Evolutionary conservation across 1,284 basidiomycete species (phyloP), one percentile per base, ranked within the genome.

Genomic region (Ceratobasidium sp.): DNA sequence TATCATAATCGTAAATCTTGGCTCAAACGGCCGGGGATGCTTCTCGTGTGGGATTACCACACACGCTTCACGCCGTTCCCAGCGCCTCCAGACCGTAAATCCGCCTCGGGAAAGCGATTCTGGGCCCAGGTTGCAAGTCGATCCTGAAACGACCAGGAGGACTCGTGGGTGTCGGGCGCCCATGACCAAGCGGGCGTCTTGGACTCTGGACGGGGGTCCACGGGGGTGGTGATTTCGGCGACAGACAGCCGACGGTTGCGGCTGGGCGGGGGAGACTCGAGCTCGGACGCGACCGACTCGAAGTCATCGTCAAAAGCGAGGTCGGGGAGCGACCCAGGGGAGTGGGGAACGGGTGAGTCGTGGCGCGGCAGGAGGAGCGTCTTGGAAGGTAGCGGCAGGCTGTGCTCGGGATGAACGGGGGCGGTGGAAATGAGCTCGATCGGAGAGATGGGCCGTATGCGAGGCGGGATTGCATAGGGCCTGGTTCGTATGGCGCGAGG

Each of bases 51-150:
- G 2, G 67, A 70, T 70, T 53, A 70, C 67, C 67, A 70, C 34
- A 70, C 67, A n/a, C 52, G 67, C 67, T 70, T 70, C 52, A 59
- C 67, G 16, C 45, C 36, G 43, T 59, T 32, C 36, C 53, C 64
- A 21, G 67, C 28, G 45, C 52, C 26, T 53, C 53, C 55, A 43
- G 67, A 70, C 26, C 67, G 52, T 30, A 70, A 43, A 55, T 70
- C 67, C 26, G 67, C 67, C 67, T 70, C 67, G 53, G 67, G 67
- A 48, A 70, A 70, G 3, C 67, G 67, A 41, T 70, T 70, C 67
- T 70, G 67, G 67, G 67, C 67, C 67, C 67, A 70, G 12, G 67
- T 70, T 8, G 67, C 41, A 55, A 70, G 67, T 21, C 43, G 39
- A 43, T 70, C 67, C 67, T 70, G 67, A 53, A 70, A 70, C 53